Base-by-base conservation (phyloP, 805 yeast species). In the Saccharomycopsis sp. region DNA sequence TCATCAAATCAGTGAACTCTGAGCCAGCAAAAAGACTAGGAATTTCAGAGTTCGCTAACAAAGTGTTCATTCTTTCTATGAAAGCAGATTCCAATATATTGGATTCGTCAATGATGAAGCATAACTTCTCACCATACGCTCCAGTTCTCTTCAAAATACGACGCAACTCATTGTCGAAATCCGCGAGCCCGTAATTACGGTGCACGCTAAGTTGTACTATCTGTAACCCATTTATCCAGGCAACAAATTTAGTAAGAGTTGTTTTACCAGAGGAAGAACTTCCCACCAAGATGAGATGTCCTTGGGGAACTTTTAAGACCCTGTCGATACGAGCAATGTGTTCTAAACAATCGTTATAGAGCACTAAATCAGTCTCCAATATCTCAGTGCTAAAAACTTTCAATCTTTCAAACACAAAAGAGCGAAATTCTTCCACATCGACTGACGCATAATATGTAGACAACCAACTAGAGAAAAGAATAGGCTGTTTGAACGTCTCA, bases 1-100 rank as follows among this genome's bases (percentile, higher is more conserved):
- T 69, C 73, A 87, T 72, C 57, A 91, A 71, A 1, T 74, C 59
- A 0, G 71, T 71, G 54, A 74, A 78, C 7, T 88, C 91, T 8
- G 89, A 95, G 0, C 84, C 91, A 57, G 81, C 87, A 68, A 89
- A 92, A 14, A 92, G 72, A 2, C 96, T 97, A 0, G 97, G 97
- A 44, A 91, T 78, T 65, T 92, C 97, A 0, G 96, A 88, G 69
- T 92, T 92, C 0, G 97, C 97, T 44, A 92, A 75, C n/a, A 92
- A 72, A 0, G 96, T 89, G 65, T 92, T 92, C 94, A 92, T 90
- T 61, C 96, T 74, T 69, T 92, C 98, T 34, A 92, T 70, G 66
- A 91, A 92, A 0, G 94, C 75, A 0, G 95, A 76, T 37, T 89
- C 91, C 48, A 84, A 64, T 54, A 91, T 81, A 29, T 85, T 81